Evolutionary conservation across 345 rosid genomes (phyloP).

Genomic region (Ceriops tagal): DNA sequence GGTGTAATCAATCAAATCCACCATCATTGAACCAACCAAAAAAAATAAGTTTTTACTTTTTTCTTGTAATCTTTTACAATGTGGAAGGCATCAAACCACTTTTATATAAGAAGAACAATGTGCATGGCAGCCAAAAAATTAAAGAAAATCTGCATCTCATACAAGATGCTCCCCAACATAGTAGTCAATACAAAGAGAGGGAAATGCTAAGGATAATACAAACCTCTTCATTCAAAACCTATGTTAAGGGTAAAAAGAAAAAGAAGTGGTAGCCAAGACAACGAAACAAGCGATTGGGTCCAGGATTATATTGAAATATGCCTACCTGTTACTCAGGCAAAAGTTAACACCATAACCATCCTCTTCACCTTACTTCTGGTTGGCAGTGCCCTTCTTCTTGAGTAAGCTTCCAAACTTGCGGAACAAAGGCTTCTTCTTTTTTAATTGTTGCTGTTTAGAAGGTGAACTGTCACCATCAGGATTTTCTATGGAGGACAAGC

Average conservation of each 20-base stretch:
- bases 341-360: conserved; percentile 18
- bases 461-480: conserved; percentile 48
- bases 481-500: conserved; percentile 54
- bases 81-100: too few relatives aligned
- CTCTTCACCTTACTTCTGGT: conserved; percentile 47
- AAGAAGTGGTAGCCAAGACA: conserved; percentile 25
- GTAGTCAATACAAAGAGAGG: conserved; percentile 21
- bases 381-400: conserved; percentile 77
- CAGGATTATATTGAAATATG: conserved; percentile 27
- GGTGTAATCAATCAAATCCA: too few relatives aligned
- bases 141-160: conserved; percentile 35
- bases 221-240: conserved; percentile 39
- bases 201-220: conserved; percentile 35
- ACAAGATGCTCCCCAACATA: conserved; percentile 28
- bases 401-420: conserved; percentile 89
- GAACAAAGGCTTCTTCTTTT: conserved; percentile 91
- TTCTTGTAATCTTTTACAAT: too few relatives aligned
- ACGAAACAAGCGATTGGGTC: conserved; percentile 32
- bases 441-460: conserved; percentile 53
- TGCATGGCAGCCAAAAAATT: conserved; percentile 7
- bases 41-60: too few relatives aligned
- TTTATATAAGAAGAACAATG: background rate
- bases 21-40: too few relatives aligned
- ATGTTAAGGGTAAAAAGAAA: background rate
- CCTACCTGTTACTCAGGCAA: conserved; percentile 28